phyloP scores from a whole-genome alignment of 768 basidiomycete genomes.

The Kwoniella heveanensis region DNA sequence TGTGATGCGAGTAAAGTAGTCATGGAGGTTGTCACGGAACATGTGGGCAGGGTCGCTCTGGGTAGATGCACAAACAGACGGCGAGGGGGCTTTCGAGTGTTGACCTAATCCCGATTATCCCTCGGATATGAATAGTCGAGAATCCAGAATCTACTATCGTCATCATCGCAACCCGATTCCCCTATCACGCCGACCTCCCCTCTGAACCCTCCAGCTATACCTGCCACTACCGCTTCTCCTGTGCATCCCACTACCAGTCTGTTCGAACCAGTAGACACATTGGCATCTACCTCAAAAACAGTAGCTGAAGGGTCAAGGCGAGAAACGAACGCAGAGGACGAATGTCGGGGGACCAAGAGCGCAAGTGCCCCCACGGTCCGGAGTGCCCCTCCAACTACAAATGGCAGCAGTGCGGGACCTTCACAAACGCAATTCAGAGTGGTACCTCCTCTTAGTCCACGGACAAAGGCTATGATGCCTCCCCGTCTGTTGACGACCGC shows the following conservation, averaged over 20 bases:
- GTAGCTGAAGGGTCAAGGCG: no score
- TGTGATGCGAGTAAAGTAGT: no score
- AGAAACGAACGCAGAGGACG: no score
- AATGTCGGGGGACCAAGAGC: neutral
- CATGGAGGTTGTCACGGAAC: slow-evolving; percentile 1
- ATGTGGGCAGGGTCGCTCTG: no score
- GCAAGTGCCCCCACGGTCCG: neutral
- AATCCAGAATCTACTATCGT: slow-evolving; percentile 18
- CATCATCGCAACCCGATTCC: slow-evolving; percentile 16
- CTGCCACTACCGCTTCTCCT: no score
- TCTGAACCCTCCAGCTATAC: neutral
- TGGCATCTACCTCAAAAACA: no score
- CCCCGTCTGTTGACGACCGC: slow-evolving; percentile 31
- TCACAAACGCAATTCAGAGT: slow-evolving; percentile 34
- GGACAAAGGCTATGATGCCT: slow-evolving; percentile 27
- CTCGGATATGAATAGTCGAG: slow-evolving; percentile 1
- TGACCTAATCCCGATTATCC: no score
- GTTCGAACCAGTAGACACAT: no score
- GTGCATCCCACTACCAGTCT: no score
- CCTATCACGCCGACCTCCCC: slow-evolving; percentile 1
- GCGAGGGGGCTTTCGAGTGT: no score
- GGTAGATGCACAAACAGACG: no score
- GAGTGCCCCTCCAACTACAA: neutral
- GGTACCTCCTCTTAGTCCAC: slow-evolving; percentile 25
- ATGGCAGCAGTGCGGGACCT: neutral